Evolutionary conservation across 2,329 filamentous ascomycete species (phyloP).

Genomic region (Sporothrix phasma): DNA sequence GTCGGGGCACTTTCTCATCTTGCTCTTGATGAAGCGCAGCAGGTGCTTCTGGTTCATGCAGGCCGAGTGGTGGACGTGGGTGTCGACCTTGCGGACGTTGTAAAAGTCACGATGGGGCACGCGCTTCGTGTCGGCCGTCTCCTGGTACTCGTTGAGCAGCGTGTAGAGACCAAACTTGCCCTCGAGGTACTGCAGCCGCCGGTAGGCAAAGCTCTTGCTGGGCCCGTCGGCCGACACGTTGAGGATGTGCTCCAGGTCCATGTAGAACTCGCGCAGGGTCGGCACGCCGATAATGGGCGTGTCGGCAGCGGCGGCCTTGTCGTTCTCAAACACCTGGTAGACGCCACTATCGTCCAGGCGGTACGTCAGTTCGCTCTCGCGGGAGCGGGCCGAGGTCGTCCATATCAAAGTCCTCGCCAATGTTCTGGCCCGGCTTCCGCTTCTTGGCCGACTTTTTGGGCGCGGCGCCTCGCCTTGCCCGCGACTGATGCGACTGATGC

Average conservation of each 20-base stretch:
- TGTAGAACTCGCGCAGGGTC: slow-evolving; percentile 88
- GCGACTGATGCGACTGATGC: background rate
- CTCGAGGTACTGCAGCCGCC: slow-evolving; percentile 87
- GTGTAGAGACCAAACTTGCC: slow-evolving; percentile 94
- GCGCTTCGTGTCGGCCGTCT: slow-evolving; percentile 94
- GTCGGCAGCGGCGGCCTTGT: slow-evolving; percentile 49
- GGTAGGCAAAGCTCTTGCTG: slow-evolving; percentile 93
- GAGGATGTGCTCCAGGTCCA: slow-evolving; percentile 80
- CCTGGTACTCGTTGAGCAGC: slow-evolving; percentile 91
- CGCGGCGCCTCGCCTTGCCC: slow-evolving; percentile 19
- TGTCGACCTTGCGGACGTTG: slow-evolving; percentile 97
- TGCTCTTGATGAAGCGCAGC: slow-evolving; percentile 96
- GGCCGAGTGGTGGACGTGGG: slow-evolving; percentile 96
- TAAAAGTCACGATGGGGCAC: slow-evolving; percentile 98
- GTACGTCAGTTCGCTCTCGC: slow-evolving; percentile 59
- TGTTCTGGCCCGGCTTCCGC: slow-evolving; percentile 79
- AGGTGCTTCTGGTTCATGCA: slow-evolving; percentile 99
- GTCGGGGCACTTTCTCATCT: slow-evolving; percentile 97
- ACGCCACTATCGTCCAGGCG: slow-evolving; percentile 75
- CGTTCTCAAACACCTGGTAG: slow-evolving; percentile 79
- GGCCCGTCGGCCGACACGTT: slow-evolving; percentile 91
- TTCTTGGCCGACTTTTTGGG: slow-evolving; percentile 37
- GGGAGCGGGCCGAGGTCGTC: slow-evolving; percentile 69
- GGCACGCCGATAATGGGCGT: slow-evolving; percentile 74
- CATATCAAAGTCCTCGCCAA: slow-evolving; percentile 86